These are phyloP conservation scores for Raphanus raphanistrum DNA, from an alignment of 345 rosid genomes.

Conservation along the genomic window DNA sequence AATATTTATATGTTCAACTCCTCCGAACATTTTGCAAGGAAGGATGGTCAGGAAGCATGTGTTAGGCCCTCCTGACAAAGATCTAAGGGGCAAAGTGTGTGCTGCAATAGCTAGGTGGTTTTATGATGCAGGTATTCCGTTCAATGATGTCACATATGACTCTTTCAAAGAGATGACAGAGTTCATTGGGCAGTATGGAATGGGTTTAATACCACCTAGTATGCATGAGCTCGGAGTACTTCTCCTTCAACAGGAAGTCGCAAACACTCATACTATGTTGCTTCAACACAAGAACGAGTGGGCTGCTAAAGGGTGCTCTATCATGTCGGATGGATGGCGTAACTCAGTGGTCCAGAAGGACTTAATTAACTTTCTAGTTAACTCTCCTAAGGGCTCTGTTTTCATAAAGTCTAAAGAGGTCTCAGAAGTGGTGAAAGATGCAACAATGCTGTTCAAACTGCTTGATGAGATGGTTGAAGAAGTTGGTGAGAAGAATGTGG, in stretches of 20 bases:
- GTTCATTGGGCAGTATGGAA: not conserved
- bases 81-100: not conserved
- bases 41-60: not conserved
- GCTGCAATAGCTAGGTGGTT: not conserved
- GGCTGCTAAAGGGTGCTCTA: not conserved
- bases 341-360: not conserved
- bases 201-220: not conserved
- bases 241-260: not conserved
- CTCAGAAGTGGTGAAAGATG: not conserved
- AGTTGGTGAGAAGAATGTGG: not conserved
- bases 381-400: not conserved
- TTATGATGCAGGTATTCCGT: not conserved
- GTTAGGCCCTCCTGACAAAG: not conserved
- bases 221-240: not conserved
- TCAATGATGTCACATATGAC: not conserved
- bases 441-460: not conserved
- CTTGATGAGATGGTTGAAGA: not conserved
- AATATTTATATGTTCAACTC: not conserved
- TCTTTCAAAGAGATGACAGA: not conserved
- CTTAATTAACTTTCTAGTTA: not conserved
- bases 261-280: not conserved
- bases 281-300: not conserved
- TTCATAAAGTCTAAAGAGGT: not conserved
- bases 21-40: not conserved
- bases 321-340: slow-evolving; percentile 9